phyloP scores from a whole-genome alignment of 495 filamentous ascomycete species.

The Aspergillus bridgeri region DNA sequence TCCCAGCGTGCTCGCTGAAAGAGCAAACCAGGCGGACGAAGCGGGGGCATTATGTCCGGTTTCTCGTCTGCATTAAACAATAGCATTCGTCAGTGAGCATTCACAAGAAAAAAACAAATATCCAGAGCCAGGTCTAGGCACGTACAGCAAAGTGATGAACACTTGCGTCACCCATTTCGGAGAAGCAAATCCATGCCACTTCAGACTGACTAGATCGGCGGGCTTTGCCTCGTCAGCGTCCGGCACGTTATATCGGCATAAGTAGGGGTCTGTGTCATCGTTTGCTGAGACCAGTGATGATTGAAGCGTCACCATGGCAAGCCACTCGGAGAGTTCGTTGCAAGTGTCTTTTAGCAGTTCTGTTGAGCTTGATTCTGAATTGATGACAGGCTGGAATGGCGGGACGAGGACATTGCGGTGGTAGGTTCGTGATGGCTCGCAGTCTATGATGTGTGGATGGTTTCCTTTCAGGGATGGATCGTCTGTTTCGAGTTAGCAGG shows the following conservation, averaged over 20 bases:
- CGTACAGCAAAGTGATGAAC: conserved; percentile 42
- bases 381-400: conserved; percentile 38
- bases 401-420: conserved; percentile 46
- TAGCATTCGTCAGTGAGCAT: neutral
- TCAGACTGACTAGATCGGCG: conserved; percentile 36
- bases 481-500: conserved; percentile 12
- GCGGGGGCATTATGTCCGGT: conserved; percentile 10
- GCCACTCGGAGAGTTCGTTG: conserved; percentile 75
- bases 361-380: conserved; percentile 34
- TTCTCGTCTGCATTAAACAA: conserved; percentile 12
- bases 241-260: conserved; percentile 76
- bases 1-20: conserved; percentile 35
- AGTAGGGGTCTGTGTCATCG: conserved; percentile 76
- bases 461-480: conserved; percentile 51
- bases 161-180: conserved; percentile 39
- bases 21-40: conserved; percentile 34
- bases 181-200: conserved; percentile 48
- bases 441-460: conserved; percentile 48
- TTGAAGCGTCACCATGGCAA: conserved; percentile 65
- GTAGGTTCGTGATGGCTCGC: conserved; percentile 21
- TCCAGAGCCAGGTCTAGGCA: neutral
- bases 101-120: neutral
- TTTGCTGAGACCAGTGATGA: conserved; percentile 65
- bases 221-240: conserved; percentile 25
- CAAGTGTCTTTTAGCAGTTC: conserved; percentile 57